Evolutionary conservation across 2,329 filamentous ascomycete species (phyloP).

Genomic region (Zarea fungicola): DNA sequence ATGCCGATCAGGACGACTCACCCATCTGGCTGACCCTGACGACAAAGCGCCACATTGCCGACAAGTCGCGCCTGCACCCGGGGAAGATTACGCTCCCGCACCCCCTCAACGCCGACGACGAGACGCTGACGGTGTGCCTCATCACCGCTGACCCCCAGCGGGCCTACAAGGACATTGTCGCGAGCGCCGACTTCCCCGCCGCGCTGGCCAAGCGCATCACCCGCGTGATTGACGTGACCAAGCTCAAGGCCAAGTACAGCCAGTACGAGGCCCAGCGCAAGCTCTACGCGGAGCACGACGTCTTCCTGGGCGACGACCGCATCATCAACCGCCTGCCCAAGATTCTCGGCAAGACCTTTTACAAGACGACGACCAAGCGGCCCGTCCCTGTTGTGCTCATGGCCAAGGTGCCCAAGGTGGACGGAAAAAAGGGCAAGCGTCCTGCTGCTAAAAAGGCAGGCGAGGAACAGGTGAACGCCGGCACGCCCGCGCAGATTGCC

Average conservation of each 20-base stretch:
- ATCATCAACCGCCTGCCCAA: slow-evolving; percentile 70
- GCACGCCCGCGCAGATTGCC: slow-evolving; percentile 62
- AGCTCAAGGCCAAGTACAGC: slow-evolving; percentile 78
- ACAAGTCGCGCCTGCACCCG: slow-evolving; percentile 77
- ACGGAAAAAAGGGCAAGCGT: slow-evolving; percentile 53
- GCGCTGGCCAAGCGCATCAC: slow-evolving; percentile 63
- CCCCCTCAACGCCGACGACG: slow-evolving; percentile 54
- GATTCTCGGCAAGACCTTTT: slow-evolving; percentile 87
- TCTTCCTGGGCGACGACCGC: slow-evolving; percentile 90
- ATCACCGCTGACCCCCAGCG: slow-evolving; percentile 80
- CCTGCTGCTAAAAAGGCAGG: slow-evolving; percentile 48
- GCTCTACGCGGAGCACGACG: slow-evolving; percentile 78
- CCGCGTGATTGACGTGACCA: slow-evolving; percentile 73
- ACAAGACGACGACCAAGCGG: slow-evolving; percentile 74
- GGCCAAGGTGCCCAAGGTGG: slow-evolving; percentile 55
- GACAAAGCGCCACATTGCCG: slow-evolving; percentile 61
- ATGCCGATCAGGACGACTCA: slow-evolving; percentile 39
- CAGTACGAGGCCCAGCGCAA: slow-evolving; percentile 83
- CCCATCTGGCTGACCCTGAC: slow-evolving; percentile 60
- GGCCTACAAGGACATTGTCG: slow-evolving; percentile 83
- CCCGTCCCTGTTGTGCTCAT: slow-evolving; percentile 76
- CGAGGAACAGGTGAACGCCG: slow-evolving; percentile 37
- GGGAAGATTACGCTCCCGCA: slow-evolving; percentile 76
- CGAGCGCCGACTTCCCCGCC: slow-evolving; percentile 64
- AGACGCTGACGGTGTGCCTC: slow-evolving; percentile 70